Evolutionary conservation across 495 filamentous ascomycete species (phyloP).

Genomic region (Tetracladium marchalianum): DNA sequence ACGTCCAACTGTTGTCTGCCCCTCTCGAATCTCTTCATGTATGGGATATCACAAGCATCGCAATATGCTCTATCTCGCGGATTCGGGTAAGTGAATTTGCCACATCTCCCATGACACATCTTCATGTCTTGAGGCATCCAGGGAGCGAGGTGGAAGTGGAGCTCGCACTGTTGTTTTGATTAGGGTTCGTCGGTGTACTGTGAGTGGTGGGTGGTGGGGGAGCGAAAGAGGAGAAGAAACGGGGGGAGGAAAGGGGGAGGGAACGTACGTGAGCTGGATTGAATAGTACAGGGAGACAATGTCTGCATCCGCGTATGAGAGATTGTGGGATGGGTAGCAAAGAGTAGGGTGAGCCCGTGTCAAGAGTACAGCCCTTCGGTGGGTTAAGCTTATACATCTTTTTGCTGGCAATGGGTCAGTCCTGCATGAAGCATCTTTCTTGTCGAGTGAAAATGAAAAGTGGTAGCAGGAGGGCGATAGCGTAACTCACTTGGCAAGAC

Average conservation of each 20-base stretch:
- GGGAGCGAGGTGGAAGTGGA: constrained; percentile 9
- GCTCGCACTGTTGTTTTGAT: constrained; percentile 4
- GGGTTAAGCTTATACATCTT: background rate
- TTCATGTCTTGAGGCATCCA: constrained; percentile 7
- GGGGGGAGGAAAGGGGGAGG: too few species aligned
- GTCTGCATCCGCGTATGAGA: constrained; percentile 1
- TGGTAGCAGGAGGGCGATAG: background rate
- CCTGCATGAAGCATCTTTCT: background rate
- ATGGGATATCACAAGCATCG: constrained; percentile 4
- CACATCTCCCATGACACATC: constrained; percentile 4
- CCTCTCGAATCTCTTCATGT: constrained; percentile 6
- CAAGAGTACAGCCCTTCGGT: background rate
- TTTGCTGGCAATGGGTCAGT: constrained; percentile 1
- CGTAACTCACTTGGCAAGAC: constrained; percentile 3
- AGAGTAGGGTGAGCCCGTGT: constrained; percentile 4
- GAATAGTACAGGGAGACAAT: constrained; percentile 11
- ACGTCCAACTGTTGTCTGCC: constrained; percentile 6
- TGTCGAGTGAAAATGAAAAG: background rate
- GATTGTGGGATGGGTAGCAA: background rate
- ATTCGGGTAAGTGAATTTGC: background rate
- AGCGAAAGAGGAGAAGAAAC: too few species aligned
- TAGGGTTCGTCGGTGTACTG: too few species aligned
- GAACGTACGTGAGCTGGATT: constrained; percentile 5
- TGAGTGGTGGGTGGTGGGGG: too few species aligned
- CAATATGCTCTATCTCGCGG: constrained; percentile 4